Evolutionary conservation across 306 rosid genomes (phyloP).

Genomic region (Cercis canadensis): DNA sequence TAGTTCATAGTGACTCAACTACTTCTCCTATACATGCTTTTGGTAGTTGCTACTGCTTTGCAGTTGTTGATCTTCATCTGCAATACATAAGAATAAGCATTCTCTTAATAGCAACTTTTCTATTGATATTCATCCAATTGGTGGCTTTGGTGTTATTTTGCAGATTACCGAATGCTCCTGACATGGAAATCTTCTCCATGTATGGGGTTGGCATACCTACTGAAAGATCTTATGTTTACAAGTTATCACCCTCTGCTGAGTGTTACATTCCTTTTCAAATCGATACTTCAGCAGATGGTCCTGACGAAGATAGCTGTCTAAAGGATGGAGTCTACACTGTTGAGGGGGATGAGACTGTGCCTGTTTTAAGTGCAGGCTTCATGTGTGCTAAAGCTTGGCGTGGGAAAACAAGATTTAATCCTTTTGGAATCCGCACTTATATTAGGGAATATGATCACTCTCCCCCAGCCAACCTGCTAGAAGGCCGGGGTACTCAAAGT

Average conservation of each 20-base stretch:
- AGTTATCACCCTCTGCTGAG: conserved; percentile 63
- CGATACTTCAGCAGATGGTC: conserved; percentile 60
- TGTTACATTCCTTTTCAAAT: conserved; percentile 87
- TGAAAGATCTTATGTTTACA: conserved; percentile 81
- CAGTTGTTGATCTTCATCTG: conserved; percentile 21
- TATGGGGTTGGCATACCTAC: conserved; percentile 92
- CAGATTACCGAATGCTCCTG: conserved; percentile 90
- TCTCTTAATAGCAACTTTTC: not conserved
- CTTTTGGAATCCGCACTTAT: conserved; percentile 63
- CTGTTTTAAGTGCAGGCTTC: conserved; percentile 81
- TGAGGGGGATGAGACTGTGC: conserved; percentile 92
- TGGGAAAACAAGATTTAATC: conserved; percentile 79
- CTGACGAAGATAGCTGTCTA: conserved; percentile 59
- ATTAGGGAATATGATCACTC: conserved; percentile 77
- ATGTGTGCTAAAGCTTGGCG: conserved; percentile 93
- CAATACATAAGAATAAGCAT: not conserved
- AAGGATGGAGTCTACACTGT: conserved; percentile 75
- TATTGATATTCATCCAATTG: conserved; percentile 11
- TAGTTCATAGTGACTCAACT: conserved; percentile 11
- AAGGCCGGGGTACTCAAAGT: conserved; percentile 86
- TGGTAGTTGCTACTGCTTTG: not conserved
- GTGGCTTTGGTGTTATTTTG: conserved; percentile 30
- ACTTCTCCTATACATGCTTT: conserved; percentile 3
- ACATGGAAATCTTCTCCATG: conserved; percentile 81
- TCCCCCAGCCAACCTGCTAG: conserved; percentile 75